Evolutionary conservation across 2,329 filamentous ascomycete species (phyloP).

Genomic region (Aureobasidium sp.): DNA sequence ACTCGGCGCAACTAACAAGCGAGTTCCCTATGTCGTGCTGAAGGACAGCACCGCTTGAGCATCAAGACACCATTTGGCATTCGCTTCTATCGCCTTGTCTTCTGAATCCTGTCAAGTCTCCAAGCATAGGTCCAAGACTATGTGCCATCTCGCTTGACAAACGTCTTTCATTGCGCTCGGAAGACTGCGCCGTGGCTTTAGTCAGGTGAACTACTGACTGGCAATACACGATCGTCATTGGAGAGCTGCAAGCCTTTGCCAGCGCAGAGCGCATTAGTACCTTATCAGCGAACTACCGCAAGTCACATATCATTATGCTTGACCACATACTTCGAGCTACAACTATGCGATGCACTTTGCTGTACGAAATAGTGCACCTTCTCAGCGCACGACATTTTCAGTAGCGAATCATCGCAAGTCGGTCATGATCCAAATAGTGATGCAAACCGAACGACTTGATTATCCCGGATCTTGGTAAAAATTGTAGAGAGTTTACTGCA

Average conservation of each 20-base stretch:
- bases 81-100: not conserved
- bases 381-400: constrained; percentile 1
- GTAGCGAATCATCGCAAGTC: not conserved
- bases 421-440: not conserved
- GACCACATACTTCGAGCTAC: not conserved
- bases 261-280: constrained; percentile 2
- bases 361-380: not conserved
- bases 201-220: not conserved
- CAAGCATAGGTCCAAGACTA: not conserved
- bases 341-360: not conserved
- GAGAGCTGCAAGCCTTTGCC: constrained; percentile 1
- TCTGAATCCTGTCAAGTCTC: not conserved
- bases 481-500: not conserved
- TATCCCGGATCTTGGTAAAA: not conserved
- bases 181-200: not conserved
- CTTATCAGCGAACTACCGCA: not conserved
- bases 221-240: not conserved
- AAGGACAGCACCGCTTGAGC: not conserved
- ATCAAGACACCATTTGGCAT: too few species aligned
- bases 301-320: not conserved
- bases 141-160: not conserved
- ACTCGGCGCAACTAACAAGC: not conserved
- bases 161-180: not conserved
- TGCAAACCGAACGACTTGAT: not conserved
- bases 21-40: not conserved